Evolutionary conservation across 352 stramenopile species (phyloP).

Genomic region (Globisporangium lucens): DNA sequence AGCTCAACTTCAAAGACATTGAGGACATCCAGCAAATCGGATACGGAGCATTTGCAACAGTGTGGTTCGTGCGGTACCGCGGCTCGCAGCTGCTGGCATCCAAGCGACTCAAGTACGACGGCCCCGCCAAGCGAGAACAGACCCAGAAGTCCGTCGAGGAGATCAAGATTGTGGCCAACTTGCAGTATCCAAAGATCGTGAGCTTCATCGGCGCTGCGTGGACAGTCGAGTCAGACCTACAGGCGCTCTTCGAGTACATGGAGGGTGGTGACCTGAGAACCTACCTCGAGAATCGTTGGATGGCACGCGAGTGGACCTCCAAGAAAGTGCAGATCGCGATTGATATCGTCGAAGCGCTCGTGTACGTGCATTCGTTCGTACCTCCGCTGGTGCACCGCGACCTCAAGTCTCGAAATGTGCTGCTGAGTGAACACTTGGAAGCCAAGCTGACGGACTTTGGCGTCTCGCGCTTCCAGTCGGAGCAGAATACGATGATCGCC

Average conservation of each 20-base stretch:
- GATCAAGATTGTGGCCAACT: slow-evolving; percentile 46
- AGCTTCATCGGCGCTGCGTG: slow-evolving; percentile 48
- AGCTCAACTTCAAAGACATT: slow-evolving; percentile 43
- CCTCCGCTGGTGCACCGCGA: slow-evolving; percentile 57
- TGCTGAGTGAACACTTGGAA: slow-evolving; percentile 30
- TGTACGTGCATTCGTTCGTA: slow-evolving; percentile 67
- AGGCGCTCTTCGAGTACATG: slow-evolving; percentile 71
- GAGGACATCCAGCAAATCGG: slow-evolving; percentile 26
- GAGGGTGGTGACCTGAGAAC: slow-evolving; percentile 43
- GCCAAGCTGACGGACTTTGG: slow-evolving; percentile 65
- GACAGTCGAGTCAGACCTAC: slow-evolving; percentile 43
- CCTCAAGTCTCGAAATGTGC: slow-evolving; percentile 56
- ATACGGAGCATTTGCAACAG: slow-evolving; percentile 1
- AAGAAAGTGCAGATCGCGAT: slow-evolving; percentile 55
- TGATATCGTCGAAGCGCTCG: slow-evolving; percentile 52
- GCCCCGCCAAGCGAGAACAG: slow-evolving; percentile 26
- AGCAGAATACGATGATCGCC: slow-evolving; percentile 47
- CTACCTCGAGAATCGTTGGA: slow-evolving; percentile 19
- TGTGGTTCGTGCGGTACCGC: slow-evolving; percentile 12
- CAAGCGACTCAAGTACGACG: slow-evolving; percentile 38
- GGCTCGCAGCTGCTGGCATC: slow-evolving; percentile 3
- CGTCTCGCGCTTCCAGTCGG: slow-evolving; percentile 38
- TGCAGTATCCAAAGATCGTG: slow-evolving; percentile 53
- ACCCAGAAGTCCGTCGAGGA: slow-evolving; percentile 46
- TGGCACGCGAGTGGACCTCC: slow-evolving; percentile 26